A percentile compares a stretch with the other conserved stretches of the same genome.
Evolutionary conservation across 73 alveolate species (phyloP).

Genomic region (Paramecium sexaurelia): DNA sequence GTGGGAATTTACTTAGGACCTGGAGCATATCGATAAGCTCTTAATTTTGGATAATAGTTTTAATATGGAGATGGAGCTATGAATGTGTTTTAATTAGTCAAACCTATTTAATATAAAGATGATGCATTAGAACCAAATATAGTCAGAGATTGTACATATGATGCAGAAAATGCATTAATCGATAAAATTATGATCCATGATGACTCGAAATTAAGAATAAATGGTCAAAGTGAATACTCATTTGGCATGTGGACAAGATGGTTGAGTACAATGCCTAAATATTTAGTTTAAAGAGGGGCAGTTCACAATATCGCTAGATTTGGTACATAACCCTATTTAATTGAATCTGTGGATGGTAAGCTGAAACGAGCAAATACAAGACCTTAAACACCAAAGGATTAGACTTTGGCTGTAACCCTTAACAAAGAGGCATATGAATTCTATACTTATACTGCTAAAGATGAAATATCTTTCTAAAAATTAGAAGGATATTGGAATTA

Average conservation of each 20-base stretch:
- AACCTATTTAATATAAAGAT: conserved; percentile 26
- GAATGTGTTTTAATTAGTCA: neutral
- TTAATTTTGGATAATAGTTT: neutral
- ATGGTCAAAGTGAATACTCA: conserved; percentile 43
- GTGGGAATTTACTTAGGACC: conserved; percentile 43
- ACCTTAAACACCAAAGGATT: neutral
- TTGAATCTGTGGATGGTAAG: conserved; percentile 11
- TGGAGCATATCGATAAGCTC: conserved; percentile 24
- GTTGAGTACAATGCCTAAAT: conserved; percentile 47
- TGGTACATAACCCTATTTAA: conserved; percentile 29
- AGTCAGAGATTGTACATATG: neutral
- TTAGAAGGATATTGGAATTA: conserved; percentile 55
- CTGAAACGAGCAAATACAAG: conserved; percentile 5
- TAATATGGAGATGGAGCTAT: conserved; percentile 50
- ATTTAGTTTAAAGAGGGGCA: neutral
- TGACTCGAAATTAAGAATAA: neutral
- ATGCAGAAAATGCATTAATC: neutral
- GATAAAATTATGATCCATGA: conserved; percentile 15
- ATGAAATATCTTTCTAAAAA: neutral
- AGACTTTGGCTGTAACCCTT: neutral
- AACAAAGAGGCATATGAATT: conserved; percentile 32
- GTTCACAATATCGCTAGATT: conserved; percentile 54
- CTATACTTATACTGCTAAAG: conserved; percentile 28
- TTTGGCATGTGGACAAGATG: conserved; percentile 58
- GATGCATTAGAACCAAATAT: neutral